Evolutionary conservation across 1,284 basidiomycete species (phyloP).

Genomic region (Tranzscheliella williamsii): DNA sequence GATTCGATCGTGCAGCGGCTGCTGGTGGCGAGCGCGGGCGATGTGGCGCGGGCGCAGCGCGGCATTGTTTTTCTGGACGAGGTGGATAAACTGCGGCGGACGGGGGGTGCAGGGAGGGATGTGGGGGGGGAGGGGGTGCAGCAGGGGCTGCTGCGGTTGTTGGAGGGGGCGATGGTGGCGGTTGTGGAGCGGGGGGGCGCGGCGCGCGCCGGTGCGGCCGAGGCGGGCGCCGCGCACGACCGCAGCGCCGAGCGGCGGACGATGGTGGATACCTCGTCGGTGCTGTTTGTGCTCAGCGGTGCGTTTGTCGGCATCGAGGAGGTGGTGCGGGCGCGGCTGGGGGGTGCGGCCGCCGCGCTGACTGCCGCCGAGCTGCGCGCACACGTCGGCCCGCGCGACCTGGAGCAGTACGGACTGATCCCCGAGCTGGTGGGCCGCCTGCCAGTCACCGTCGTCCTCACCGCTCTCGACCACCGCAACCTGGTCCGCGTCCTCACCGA

Average conservation of each 20-base stretch:
- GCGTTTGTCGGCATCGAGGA: constrained; percentile 90
- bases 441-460: constrained; percentile 80
- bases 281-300: constrained; percentile 67
- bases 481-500: constrained; percentile 87
- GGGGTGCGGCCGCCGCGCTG: neutral
- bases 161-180: constrained; percentile 85
- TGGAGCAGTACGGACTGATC: constrained; percentile 87
- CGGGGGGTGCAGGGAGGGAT: constrained; percentile 69
- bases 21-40: constrained; percentile 31
- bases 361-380: constrained; percentile 8
- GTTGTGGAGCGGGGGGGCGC: constrained; percentile 65
- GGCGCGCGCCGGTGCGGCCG: no score
- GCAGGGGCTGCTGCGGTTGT: constrained; percentile 83
- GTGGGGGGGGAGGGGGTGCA: constrained; percentile 96
- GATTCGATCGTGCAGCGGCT: constrained; percentile 40
- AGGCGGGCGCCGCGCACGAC: no score
- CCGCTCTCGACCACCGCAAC: constrained; percentile 73
- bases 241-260: no score
- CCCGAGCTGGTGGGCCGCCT: constrained; percentile 87
- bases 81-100: constrained; percentile 80
- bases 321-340: constrained; percentile 63
- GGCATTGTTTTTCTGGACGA: constrained; percentile 92
- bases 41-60: constrained; percentile 24
- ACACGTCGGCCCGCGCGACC: constrained; percentile 64
- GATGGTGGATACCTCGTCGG: constrained; percentile 75